A percentile compares a stretch with the other conserved stretches of the same genome.
Conservation (phyloP, 495 filamentous ascomycete genomes). For the Podospora appendiculata region DNA sequence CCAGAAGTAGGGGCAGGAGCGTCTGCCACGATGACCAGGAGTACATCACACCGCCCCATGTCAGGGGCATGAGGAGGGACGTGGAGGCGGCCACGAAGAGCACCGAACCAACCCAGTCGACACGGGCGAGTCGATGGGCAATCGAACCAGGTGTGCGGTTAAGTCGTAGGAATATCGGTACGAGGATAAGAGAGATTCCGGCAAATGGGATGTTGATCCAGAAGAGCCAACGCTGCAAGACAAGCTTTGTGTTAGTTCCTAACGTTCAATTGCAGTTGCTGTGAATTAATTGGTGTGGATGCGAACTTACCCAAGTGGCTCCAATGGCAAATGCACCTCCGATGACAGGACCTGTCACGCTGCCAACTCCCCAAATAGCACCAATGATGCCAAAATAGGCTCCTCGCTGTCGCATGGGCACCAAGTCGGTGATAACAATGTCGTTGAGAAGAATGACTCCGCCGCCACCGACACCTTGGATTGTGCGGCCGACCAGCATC, state of each 20-base stretch:
- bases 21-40: constrained; percentile 23
- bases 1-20: constrained; percentile 20
- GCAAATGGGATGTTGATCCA: constrained; percentile 27
- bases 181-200: constrained; percentile 14
- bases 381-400: constrained; percentile 37
- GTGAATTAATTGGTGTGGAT: no score
- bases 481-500: constrained; percentile 62
- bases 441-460: constrained; percentile 70
- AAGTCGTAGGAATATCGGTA: constrained; percentile 24
- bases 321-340: constrained; percentile 57
- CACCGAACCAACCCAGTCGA: constrained; percentile 24
- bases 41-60: constrained; percentile 6
- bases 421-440: constrained; percentile 62
- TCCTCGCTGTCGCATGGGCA: constrained; percentile 57
- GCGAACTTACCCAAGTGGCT: no score
- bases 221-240: constrained; percentile 32
- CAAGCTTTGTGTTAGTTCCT: no score
- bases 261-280: no score
- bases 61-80: constrained; percentile 20
- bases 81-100: constrained; percentile 20
- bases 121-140: constrained; percentile 2
- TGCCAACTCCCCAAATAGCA: constrained; percentile 56
- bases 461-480: constrained; percentile 74
- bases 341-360: constrained; percentile 59
- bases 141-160: constrained; percentile 15